A percentile compares a stretch with the other conserved stretches of the same genome.
phyloP scores from a whole-genome alignment of 176 grass and related monocot genomes.

The Oryza australiensis region DNA sequence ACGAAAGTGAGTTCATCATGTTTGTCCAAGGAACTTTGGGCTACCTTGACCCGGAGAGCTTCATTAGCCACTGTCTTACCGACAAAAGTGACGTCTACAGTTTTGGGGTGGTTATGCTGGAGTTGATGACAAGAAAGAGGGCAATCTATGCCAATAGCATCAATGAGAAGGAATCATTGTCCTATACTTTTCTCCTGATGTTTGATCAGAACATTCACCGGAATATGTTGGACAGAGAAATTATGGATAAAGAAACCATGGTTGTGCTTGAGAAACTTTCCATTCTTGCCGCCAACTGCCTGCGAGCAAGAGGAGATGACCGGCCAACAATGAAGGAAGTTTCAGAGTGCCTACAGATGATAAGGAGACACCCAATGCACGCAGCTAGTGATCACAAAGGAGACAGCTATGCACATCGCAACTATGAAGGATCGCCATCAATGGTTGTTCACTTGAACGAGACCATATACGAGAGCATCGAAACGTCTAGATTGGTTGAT shows the following conservation, averaged over 20 bases:
- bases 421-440: background rate
- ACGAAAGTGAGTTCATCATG: constrained; percentile 44
- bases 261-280: background rate
- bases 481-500: background rate
- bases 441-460: background rate
- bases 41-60: constrained; percentile 62
- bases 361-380: background rate
- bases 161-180: background rate
- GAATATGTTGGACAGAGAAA: constrained; percentile 1
- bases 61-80: constrained; percentile 47
- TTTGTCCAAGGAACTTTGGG: constrained; percentile 56
- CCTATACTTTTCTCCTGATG: background rate
- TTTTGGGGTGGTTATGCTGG: constrained; percentile 48
- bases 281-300: background rate
- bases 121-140: constrained; percentile 57
- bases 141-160: constrained; percentile 25
- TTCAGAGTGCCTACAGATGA: background rate
- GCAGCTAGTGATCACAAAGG: background rate
- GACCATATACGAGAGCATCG: background rate
- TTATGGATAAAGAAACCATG: background rate
- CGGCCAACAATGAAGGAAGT: constrained; percentile 4
- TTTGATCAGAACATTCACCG: background rate
- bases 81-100: constrained; percentile 69
- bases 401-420: background rate
- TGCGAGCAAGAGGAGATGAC: background rate